These are phyloP conservation scores for Logfia minima DNA, from an alignment of 129 eudicot species.

Conservation along the genomic window DNA sequence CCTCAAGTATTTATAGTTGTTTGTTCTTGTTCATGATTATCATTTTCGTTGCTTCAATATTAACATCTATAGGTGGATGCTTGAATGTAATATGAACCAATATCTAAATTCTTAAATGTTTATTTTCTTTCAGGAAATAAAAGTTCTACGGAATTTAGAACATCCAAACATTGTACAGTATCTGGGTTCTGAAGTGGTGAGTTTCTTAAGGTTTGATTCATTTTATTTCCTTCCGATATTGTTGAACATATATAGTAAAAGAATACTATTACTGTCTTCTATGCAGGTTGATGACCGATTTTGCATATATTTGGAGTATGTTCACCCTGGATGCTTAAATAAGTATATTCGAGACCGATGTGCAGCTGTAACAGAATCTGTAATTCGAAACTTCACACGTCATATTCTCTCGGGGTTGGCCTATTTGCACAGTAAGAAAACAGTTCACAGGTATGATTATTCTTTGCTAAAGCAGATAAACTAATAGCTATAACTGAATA, in stretches of 20 bases:
- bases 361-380: conserved; percentile 84
- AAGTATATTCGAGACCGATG: conserved; percentile 72
- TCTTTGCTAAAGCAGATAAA: background rate
- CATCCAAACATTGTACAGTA: conserved; percentile 91
- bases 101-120: background rate
- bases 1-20: background rate
- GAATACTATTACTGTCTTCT: conserved; percentile 7
- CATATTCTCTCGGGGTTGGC: conserved; percentile 89
- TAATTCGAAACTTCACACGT: conserved; percentile 88
- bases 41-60: background rate
- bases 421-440: conserved; percentile 79
- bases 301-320: conserved; percentile 91
- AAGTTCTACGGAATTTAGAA: conserved; percentile 65
- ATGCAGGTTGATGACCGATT: conserved; percentile 74
- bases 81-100: background rate
- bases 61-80: background rate
- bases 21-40: background rate
- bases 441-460: conserved; percentile 72
- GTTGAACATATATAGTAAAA: background rate
- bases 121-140: conserved; percentile 65
- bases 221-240: background rate
- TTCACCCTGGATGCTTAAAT: conserved; percentile 82
- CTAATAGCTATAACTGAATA: conserved; percentile 6
- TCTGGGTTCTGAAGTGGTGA: conserved; percentile 82
- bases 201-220: conserved; percentile 28